Base-by-base conservation (phyloP, 345 rosid genomes). In the Moricandia moricandioides region DNA sequence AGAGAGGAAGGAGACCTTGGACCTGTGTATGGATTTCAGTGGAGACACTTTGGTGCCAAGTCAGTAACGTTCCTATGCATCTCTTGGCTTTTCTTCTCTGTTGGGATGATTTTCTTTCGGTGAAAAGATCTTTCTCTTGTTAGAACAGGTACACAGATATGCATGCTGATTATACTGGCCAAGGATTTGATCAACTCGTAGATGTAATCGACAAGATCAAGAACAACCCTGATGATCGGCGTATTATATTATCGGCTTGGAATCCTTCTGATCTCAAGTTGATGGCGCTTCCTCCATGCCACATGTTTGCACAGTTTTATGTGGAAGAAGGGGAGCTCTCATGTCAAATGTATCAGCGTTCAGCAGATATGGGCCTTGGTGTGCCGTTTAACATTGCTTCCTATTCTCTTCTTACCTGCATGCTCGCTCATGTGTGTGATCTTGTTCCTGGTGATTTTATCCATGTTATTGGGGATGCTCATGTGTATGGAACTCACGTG, bases 31-130 rank as follows among this genome's bases (percentile, higher is more conserved):
- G 98, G 99, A 62, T 96, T 96, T 81, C 99, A 96, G 79, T 96
- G 99, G 99, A 91, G 99, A 67, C 98, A 92, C 80, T 96, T 92
- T 85, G 99, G 98, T 66, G 98, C 99, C 39, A 87, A 90, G 98
- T 96, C 72, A 39, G 79, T 83, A 61, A 45, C 63, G 10, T 45
- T 59, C 2, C 37, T 58, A 65, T 59, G 21, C 54, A 26, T 78
- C 55, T 55, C 45, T 65, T 62, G 4, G 14, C 30, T 64, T 49
- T 47, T 47, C 67, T 11, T 63, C 56, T 62, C 52, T 47, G 52
- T 47, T 14, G n/a, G 8, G 52, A 45, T n/a, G 62, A 47, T 34
- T 56, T 26, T 59, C 45, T 39, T 39, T 9, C 3, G 45, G 45
- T 39, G 45, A 10, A 72, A 31, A 31, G 62, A 14, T 37, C 14